Evolutionary conservation across 495 filamentous ascomycete genomes (phyloP), one percentile per base, ranked within the genome.

Genomic region (Penicillium lividum): DNA sequence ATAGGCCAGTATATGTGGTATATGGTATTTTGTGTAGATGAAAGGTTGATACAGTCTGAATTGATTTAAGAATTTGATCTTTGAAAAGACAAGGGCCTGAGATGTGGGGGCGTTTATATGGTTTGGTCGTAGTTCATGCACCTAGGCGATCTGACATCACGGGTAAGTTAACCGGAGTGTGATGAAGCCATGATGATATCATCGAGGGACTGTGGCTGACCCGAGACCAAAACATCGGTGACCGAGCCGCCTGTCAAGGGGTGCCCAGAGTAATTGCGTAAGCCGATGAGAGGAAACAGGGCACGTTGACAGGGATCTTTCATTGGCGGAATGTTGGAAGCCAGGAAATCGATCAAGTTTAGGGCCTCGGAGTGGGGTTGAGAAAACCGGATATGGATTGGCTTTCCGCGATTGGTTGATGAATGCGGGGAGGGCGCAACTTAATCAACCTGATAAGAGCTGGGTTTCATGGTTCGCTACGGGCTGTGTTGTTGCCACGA

Each of bases 151-250:
- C 28, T 51, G 22, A 58, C 25, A 15, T 54, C 48, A 51, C 18
- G 42, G 53, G 60, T 69, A 64, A 69, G 62, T 68, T 60, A 69
- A 61, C 33, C 44, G 49, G 36, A 31, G 31, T 7, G 68, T 71
- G 64, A 71, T 69, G 68, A 42, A 58, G 47, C 16, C 13, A 40
- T 40, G 46, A 71, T 71, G 68, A 71, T 71, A 63, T 71, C 68
- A 71, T 46, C 36, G 10, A 9, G 40, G 16, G 18, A 30, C 16
- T 29, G 18, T 46, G 16, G 18, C 25, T 27, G n/a, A 28, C 4
- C 46, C 46, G 25, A 49, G n/a, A 49, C 27, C 27, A 16, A 30
- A 31, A 13, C 7, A n/a, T 29, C 28, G 46, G 46, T 30, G 31
- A 16, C 46, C 31, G 25, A 49, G 46, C 46, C 46, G 28, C 46